Base-by-base conservation (phyloP, 2,329 filamentous ascomycete genomes). In the Ceratocystis cacaofunesta region DNA sequence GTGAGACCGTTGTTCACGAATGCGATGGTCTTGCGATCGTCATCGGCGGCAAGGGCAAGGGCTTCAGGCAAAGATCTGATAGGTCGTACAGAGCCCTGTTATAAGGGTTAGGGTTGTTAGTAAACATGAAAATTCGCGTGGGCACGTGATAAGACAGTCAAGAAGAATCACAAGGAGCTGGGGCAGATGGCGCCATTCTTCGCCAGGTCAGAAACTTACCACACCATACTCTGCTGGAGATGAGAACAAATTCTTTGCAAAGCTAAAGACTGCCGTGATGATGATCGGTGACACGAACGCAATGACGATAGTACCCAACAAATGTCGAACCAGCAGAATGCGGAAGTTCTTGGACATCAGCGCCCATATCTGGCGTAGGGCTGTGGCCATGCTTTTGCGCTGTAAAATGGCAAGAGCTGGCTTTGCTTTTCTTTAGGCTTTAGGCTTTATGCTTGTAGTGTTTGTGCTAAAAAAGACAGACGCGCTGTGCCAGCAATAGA, bases 211-310 rank as follows among this genome's bases (percentile, higher is more conserved):
- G 10, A 41, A 64, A 68, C 66, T 58, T 55, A 68, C 66, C 69
- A 96, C 85, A 57, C 92, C 92, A 71, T 82, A 95, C 2, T 80
- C 76, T 0, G 88, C 87, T 1, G 89, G 87, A 0, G 90, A 87
- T 2, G 92, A 82, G 71, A 95, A 92, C 68, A 96, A 83, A 73
- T 92, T 92, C 70, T 89, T 86, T 17, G 90, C 87, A 73, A 88
- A 92, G 64, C 78, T 82, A 68, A 87, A 79, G 70, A 87, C 84
- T 25, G 80, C 75, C 50, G 82, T 79, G 63, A 87, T 75, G 57
- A 81, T 71, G 41, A 87, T 74, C 2, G 85, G 85, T 1, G 87
- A 76, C 22, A 86, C 48, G 62, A 87, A 79, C 5, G 83, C 81
- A 70, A 83, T 82, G 68, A 84, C 74, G 57, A 79, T 67, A 1